phyloP scores from a whole-genome alignment of 768 basidiomycete genomes.

The Pluteus cervinus region DNA sequence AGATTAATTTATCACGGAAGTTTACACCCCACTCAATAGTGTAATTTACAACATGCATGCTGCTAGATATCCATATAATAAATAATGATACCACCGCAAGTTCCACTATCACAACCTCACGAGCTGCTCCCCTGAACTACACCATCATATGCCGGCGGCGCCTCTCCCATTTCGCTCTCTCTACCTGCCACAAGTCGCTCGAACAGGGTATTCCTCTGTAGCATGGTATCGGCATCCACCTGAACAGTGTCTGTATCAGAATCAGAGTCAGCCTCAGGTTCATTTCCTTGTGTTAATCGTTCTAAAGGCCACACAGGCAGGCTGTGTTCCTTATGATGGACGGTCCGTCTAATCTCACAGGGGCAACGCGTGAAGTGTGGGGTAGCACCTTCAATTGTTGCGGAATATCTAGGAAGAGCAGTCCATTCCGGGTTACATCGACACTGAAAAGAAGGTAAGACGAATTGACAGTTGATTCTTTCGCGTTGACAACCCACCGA shows the following conservation, averaged over 20 bases:
- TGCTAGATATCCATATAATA: constrained; percentile 13
- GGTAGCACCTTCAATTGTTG: constrained; percentile 34
- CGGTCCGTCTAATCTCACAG: constrained; percentile 30
- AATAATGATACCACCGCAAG: constrained; percentile 12
- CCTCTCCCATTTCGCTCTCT: constrained; percentile 76
- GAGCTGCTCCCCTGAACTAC: no score
- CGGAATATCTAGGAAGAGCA: constrained; percentile 72
- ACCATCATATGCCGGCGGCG: constrained; percentile 69
- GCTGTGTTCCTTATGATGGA: no score
- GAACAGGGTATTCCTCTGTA: constrained; percentile 49
- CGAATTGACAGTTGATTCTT: no score
- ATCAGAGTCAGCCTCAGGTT: no score
- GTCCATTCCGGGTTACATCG: constrained; percentile 78
- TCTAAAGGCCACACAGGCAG: no score
- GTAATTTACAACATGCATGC: constrained; percentile 1
- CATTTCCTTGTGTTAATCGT: constrained; percentile 27
- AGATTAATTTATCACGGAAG: constrained; percentile 17
- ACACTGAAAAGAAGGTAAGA: constrained; percentile 38
- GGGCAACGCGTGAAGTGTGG: constrained; percentile 36
- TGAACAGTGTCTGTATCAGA: constrained; percentile 30
- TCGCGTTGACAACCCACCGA: constrained; percentile 57
- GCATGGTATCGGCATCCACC: constrained; percentile 29
- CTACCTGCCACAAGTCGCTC: constrained; percentile 80
- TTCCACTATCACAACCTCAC: constrained; percentile 11
- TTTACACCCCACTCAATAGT: constrained; percentile 5